phyloP scores from a whole-genome alignment of 2,329 filamentous ascomycete species.

The Akanthomyces dipterigenus region DNA sequence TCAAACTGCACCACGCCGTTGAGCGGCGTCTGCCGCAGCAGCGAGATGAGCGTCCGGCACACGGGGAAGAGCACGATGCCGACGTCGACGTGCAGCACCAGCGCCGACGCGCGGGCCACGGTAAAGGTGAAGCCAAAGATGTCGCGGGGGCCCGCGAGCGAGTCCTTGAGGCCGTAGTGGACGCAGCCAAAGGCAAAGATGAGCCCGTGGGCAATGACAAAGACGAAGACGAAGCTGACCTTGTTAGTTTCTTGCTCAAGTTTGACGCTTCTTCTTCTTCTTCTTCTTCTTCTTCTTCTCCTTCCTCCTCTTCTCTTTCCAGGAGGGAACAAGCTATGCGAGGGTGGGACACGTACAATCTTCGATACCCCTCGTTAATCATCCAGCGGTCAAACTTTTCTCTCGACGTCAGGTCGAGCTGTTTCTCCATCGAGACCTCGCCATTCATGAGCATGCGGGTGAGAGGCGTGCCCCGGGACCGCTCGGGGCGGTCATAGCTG shows the following conservation, averaged over 20 bases:
- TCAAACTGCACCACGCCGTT: constrained; percentile 85
- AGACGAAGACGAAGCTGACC: constrained; percentile 65
- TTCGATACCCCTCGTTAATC: constrained; percentile 79
- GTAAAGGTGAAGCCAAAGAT: constrained; percentile 71
- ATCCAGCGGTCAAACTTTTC: constrained; percentile 81
- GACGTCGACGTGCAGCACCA: constrained; percentile 76
- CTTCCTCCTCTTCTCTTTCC: too few relatives aligned
- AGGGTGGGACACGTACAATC: constrained; percentile 52
- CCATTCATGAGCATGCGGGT: constrained; percentile 78
- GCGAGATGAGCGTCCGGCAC: constrained; percentile 76
- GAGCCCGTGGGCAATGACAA: constrained; percentile 65
- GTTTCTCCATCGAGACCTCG: constrained; percentile 69
- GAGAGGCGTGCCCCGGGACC: constrained; percentile 75
- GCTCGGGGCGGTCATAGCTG: constrained; percentile 45
- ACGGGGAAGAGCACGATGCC: constrained; percentile 75
- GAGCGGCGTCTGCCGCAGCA: constrained; percentile 71
- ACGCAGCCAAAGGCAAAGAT: constrained; percentile 76
- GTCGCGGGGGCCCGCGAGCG: constrained; percentile 55
- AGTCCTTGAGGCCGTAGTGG: constrained; percentile 74
- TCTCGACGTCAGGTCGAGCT: constrained; percentile 58
- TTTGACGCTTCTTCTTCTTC: too few relatives aligned
- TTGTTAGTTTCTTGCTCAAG: constrained; percentile 11
- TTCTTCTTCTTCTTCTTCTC: too few relatives aligned
- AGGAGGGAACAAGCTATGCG: background rate
- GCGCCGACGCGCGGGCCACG: constrained; percentile 67